Conservation (phyloP, 208 protist genomes). For the Novymonas esmeraldas region DNA sequence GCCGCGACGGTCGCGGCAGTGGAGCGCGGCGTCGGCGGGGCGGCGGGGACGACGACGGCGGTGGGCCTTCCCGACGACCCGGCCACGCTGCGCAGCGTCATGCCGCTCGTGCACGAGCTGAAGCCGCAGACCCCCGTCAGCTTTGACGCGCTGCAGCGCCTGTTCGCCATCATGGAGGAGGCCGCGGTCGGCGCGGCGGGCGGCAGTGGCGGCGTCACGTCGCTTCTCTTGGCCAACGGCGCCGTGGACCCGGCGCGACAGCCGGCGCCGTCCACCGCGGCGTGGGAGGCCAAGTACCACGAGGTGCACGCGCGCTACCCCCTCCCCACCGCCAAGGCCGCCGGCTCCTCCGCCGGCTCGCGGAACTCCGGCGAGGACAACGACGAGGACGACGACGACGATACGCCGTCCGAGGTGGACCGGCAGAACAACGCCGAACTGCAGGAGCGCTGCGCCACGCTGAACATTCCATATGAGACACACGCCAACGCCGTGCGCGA, state of each 20-base stretch:
- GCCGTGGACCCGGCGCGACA: conserved; percentile 46
- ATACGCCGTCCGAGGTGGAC: conserved; percentile 33
- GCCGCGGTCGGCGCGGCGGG: neutral
- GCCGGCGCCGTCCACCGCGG: conserved; percentile 38
- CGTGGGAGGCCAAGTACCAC: conserved; percentile 49
- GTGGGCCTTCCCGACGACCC: conserved; percentile 62
- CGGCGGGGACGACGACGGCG: conserved; percentile 31
- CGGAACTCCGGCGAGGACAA: conserved; percentile 14
- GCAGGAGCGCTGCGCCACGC: conserved; percentile 49
- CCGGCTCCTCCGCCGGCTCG: neutral
- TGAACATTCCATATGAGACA: conserved; percentile 58
- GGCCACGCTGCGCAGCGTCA: conserved; percentile 35
- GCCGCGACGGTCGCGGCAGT: neutral
- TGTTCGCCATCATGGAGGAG: conserved; percentile 47
- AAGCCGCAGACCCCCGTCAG: conserved; percentile 54
- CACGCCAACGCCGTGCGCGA: conserved; percentile 60
- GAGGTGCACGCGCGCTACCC: conserved; percentile 66
- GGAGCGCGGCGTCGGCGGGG: conserved; percentile 23
- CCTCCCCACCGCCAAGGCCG: conserved; percentile 35
- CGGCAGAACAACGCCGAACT: conserved; percentile 63
- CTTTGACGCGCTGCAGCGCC: conserved; percentile 65
- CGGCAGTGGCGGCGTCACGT: conserved; percentile 5
- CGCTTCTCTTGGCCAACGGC: conserved; percentile 44
- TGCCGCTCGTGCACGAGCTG: conserved; percentile 49
- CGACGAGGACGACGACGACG: conserved; percentile 30